Percentiles rank a stretch among this genome's conserved stretches.
phyloP scores from a whole-genome alignment of 306 rosid species.

The Trifolium dubium region DNA sequence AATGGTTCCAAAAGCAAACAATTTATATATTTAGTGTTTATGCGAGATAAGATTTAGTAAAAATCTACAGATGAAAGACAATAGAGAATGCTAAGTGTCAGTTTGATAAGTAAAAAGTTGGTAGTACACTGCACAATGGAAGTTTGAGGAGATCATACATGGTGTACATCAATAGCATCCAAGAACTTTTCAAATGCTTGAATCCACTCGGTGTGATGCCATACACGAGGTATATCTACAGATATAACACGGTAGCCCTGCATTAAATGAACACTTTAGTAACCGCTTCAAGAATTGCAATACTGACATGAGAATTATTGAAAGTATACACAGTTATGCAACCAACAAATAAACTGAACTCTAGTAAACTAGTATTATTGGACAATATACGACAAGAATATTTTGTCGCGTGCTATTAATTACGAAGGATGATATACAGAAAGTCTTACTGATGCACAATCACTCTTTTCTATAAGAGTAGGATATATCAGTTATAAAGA shows the following conservation, averaged over 20 bases:
- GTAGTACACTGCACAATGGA: conserved; percentile 20
- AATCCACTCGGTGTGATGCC: conserved; percentile 95
- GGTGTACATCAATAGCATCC: conserved; percentile 99
- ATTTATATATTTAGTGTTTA: conserved; percentile 29
- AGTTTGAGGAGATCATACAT: conserved; percentile 58
- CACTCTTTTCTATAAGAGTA: background rate
- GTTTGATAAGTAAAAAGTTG: conserved; percentile 26
- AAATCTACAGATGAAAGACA: conserved; percentile 19
- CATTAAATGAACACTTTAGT: conserved; percentile 36
- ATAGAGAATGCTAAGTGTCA: conserved; percentile 35
- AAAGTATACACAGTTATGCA: conserved; percentile 11
- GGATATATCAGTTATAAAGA: background rate
- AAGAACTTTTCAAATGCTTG: conserved; percentile 96
- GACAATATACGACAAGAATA: conserved; percentile 12
- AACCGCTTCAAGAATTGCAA: conserved; percentile 16
- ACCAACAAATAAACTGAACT: conserved; percentile 19
- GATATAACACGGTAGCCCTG: conserved; percentile 98
- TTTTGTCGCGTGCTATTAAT: conserved; percentile 12
- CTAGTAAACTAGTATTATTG: conserved; percentile 5
- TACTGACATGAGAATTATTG: conserved; percentile 22
- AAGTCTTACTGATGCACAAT: background rate
- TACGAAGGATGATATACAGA: background rate
- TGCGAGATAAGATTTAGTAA: conserved; percentile 20
- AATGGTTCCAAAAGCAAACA: conserved; percentile 31
- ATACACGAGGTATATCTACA: conserved; percentile 92